phyloP scores from a whole-genome alignment of 495 filamentous ascomycete genomes.

The Penicillium turbatum region DNA sequence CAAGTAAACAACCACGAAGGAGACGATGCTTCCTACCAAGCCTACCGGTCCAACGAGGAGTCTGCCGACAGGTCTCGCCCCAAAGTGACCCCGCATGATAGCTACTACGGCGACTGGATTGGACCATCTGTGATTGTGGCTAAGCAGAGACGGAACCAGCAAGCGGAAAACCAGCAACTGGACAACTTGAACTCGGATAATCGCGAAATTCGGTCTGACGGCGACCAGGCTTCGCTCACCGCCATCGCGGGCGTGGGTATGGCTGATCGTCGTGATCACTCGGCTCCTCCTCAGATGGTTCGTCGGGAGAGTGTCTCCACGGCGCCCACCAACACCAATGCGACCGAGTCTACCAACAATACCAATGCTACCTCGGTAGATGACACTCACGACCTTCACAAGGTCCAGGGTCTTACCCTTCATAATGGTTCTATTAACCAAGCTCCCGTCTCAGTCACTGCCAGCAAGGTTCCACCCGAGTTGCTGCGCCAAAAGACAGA shows the following conservation, averaged over 20 bases:
- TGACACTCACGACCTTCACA: constrained; percentile 13
- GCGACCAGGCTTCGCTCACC: constrained; percentile 19
- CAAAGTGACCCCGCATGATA: constrained; percentile 30
- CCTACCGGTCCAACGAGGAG: constrained; percentile 6
- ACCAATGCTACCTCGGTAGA: constrained; percentile 38
- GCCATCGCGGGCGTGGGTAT: constrained; percentile 22
- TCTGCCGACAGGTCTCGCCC: constrained; percentile 12
- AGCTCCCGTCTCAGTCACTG: neutral
- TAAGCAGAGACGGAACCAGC: constrained; percentile 23
- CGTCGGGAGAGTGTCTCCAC: constrained; percentile 40
- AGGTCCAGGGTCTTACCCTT: neutral
- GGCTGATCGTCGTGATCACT: constrained; percentile 26
- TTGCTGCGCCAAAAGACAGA: constrained; percentile 24
- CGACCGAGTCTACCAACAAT: constrained; percentile 35
- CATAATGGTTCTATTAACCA: neutral
- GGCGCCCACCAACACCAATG: constrained; percentile 35
- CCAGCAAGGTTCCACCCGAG: constrained; percentile 5
- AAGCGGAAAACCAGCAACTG: constrained; percentile 7
- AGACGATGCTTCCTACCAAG: constrained; percentile 13
- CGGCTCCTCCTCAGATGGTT: constrained; percentile 23
- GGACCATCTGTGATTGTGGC: constrained; percentile 25
- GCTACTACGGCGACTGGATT: constrained; percentile 45
- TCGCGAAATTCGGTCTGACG: constrained; percentile 21
- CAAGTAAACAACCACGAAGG: constrained; percentile 13
- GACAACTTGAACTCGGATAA: constrained; percentile 14